A percentile compares a stretch with the other conserved stretches of the same genome.
Evolutionary conservation across 2,329 filamentous ascomycete species (phyloP).

Genomic region (Colletotrichum tanaceti): DNA sequence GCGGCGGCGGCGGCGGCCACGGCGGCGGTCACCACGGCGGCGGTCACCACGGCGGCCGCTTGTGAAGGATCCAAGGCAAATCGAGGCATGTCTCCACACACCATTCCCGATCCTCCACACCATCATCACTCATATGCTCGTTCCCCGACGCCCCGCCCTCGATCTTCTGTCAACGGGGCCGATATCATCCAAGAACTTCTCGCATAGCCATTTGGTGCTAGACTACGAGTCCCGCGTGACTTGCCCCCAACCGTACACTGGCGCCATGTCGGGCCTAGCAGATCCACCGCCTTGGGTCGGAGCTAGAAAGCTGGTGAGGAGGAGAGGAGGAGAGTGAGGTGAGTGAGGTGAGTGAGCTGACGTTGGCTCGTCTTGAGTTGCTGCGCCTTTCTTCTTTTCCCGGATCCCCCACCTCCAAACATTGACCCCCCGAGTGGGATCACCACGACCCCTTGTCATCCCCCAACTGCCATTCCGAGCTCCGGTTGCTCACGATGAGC

Average conservation of each 20-base stretch:
- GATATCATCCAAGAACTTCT: slow-evolving; percentile 30
- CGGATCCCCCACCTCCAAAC: neutral
- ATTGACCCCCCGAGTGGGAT: neutral
- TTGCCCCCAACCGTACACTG: too few relatives aligned
- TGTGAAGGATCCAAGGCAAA: slow-evolving; percentile 33
- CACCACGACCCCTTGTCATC: slow-evolving; percentile 28
- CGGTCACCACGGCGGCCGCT: slow-evolving; percentile 33
- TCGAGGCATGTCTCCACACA: slow-evolving; percentile 34
- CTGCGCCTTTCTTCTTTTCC: neutral
- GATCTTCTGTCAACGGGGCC: slow-evolving; percentile 21
- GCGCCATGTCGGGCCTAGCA: slow-evolving; percentile 32
- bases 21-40: slow-evolving; percentile 33
- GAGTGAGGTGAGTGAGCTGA: too few relatives aligned
- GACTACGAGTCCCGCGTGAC: slow-evolving; percentile 34
- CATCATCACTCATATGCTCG: slow-evolving; percentile 20
- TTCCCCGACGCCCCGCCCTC: slow-evolving; percentile 36
- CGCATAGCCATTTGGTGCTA: slow-evolving; percentile 25
- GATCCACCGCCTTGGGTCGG: neutral
- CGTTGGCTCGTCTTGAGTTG: neutral
- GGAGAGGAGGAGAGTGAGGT: too few relatives aligned
- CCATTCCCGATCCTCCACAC: slow-evolving; percentile 36
- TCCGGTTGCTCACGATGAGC: slow-evolving; percentile 24
- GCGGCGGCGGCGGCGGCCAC: too few relatives aligned
- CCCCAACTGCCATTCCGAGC: slow-evolving; percentile 37
- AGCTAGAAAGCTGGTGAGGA: neutral